These are phyloP conservation scores for Helicocarpus griseus DNA, from an alignment of 2,329 filamentous ascomycete species.

Conservation along the genomic window DNA sequence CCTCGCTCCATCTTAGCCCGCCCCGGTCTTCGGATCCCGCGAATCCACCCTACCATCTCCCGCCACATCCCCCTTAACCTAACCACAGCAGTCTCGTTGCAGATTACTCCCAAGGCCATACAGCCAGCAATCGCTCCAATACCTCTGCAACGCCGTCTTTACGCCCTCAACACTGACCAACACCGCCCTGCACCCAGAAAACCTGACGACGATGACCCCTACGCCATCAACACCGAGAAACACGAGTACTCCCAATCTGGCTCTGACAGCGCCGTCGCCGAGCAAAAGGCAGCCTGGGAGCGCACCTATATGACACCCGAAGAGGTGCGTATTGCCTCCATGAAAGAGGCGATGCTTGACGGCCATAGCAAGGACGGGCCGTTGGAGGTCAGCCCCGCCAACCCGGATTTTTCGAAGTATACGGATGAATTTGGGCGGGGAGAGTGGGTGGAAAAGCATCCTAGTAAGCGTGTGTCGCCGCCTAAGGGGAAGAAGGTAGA, in stretches of 20 bases:
- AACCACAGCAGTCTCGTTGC: background rate
- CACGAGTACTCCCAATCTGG: constrained; percentile 61
- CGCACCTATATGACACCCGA: constrained; percentile 59
- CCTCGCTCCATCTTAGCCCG: background rate
- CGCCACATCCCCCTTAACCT: background rate
- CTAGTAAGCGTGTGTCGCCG: constrained; percentile 29
- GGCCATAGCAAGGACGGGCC: constrained; percentile 38
- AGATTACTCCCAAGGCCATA: background rate
- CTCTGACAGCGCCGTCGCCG: constrained; percentile 50
- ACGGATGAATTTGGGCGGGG: constrained; percentile 38
- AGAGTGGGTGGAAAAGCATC: constrained; percentile 29
- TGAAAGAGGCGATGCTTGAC: constrained; percentile 32
- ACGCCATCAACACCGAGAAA: constrained; percentile 54
- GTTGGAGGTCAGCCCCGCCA: constrained; percentile 52
- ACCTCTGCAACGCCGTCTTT: background rate
- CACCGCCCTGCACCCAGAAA: background rate
- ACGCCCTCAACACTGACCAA: background rate
- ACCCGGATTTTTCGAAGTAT: constrained; percentile 46
- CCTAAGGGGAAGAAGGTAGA: constrained; percentile 24
- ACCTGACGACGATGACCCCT: constrained; percentile 36
- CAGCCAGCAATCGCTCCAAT: background rate
- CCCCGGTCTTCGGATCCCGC: background rate
- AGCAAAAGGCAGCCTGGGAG: constrained; percentile 58
- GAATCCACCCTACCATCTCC: background rate
- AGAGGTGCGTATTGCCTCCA: constrained; percentile 31